Percentiles rank a stretch among this genome's conserved stretches.
These are phyloP conservation scores for Clonostachys rosea DNA, from an alignment of 2,329 filamentous ascomycete genomes.

Conservation along the genomic window DNA sequence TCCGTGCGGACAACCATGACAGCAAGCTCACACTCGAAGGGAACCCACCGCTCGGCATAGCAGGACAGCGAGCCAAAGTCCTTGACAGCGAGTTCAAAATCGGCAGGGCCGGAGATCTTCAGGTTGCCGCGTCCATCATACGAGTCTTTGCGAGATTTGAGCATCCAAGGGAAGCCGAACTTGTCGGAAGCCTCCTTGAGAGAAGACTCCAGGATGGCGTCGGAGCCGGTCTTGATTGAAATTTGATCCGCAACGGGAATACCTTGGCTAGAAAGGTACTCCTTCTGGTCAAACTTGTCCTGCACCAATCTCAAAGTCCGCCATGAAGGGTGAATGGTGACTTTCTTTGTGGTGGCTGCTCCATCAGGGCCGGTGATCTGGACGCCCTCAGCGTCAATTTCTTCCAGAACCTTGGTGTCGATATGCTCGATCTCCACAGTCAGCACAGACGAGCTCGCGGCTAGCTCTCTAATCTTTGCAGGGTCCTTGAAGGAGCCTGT, in stretches of 20 bases:
- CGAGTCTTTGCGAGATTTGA: slow-evolving; percentile 85
- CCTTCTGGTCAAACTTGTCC: slow-evolving; percentile 90
- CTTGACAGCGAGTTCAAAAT: slow-evolving; percentile 59
- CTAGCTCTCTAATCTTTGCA: slow-evolving; percentile 74
- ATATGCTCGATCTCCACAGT: slow-evolving; percentile 97
- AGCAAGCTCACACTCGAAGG: slow-evolving; percentile 82
- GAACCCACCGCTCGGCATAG: slow-evolving; percentile 87
- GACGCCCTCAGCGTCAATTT: slow-evolving; percentile 65
- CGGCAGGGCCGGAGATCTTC: slow-evolving; percentile 36
- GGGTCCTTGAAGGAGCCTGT: slow-evolving; percentile 85
- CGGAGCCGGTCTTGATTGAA: slow-evolving; percentile 45
- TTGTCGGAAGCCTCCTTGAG: slow-evolving; percentile 58
- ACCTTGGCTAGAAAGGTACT: slow-evolving; percentile 63
- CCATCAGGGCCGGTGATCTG: slow-evolving; percentile 29
- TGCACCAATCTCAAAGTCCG: slow-evolving; percentile 84
- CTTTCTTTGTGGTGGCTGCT: slow-evolving; percentile 34
- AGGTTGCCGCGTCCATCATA: slow-evolving; percentile 82
- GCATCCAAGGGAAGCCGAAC: slow-evolving; percentile 83
- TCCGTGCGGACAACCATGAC: slow-evolving; percentile 94
- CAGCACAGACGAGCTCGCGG: slow-evolving; percentile 70
- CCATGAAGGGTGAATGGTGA: slow-evolving; percentile 76
- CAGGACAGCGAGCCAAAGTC: slow-evolving; percentile 67
- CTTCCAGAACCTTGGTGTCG: slow-evolving; percentile 82
- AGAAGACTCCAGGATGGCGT: slow-evolving; percentile 50
- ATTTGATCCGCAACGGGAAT: slow-evolving; percentile 72